Percentiles rank a stretch among this genome's conserved stretches.
Conservation (phyloP, 768 basidiomycete species). For the Rhodocollybia butyracea region DNA sequence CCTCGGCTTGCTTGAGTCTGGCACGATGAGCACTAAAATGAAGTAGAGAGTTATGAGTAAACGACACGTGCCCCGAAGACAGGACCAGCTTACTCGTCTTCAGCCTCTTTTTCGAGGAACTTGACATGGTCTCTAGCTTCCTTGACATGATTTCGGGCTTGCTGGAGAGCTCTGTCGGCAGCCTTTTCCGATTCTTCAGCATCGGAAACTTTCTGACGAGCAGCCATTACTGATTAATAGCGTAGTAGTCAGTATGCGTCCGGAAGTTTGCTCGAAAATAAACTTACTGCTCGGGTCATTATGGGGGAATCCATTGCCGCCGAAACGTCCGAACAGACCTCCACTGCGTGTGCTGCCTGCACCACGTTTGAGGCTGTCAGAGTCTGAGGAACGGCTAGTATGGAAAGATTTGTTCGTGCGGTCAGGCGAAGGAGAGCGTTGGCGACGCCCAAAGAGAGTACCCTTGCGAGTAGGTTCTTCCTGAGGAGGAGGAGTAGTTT, state of each 20-base stretch:
- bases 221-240: slow-evolving; percentile 32
- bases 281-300: neutral
- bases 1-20: slow-evolving; percentile 35
- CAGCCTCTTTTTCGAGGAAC: slow-evolving; percentile 35
- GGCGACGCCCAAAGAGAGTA: slow-evolving; percentile 17
- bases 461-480: slow-evolving; percentile 16
- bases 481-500: slow-evolving; percentile 5
- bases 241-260: slow-evolving; percentile 17
- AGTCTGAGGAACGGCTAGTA: slow-evolving; percentile 17
- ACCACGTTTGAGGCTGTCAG: slow-evolving; percentile 11
- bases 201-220: slow-evolving; percentile 32
- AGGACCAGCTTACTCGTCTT: slow-evolving; percentile 33
- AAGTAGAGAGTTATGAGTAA: neutral
- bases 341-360: slow-evolving; percentile 10
- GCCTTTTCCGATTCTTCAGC: slow-evolving; percentile 18
- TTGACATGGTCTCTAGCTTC: slow-evolving; percentile 34
- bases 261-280: neutral
- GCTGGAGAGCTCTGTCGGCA: slow-evolving; percentile 3
- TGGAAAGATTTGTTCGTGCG: slow-evolving; percentile 5
- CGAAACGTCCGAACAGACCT: slow-evolving; percentile 10
- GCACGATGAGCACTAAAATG: slow-evolving; percentile 31
- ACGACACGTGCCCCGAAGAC: neutral
- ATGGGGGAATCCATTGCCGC: slow-evolving; percentile 6
- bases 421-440: slow-evolving; percentile 16
- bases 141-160: slow-evolving; percentile 18